Percentiles rank a stretch among this genome's conserved stretches.
Conservation (phyloP, 2,329 filamentous ascomycete genomes). For the Cercospora sp. region DNA sequence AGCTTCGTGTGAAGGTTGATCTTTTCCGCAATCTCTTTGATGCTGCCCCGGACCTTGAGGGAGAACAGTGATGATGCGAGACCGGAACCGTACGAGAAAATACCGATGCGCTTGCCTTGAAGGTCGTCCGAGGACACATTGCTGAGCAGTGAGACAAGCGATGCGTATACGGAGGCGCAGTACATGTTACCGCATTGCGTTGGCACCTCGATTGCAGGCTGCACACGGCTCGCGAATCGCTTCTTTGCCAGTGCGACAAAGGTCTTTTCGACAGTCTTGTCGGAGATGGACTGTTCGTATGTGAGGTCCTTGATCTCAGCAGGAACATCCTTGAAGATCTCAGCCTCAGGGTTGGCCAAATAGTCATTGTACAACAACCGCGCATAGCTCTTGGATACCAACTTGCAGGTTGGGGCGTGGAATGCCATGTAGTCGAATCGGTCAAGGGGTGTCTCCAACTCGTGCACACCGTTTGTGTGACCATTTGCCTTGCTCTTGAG, state of each 20-base stretch:
- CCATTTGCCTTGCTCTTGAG: constrained; percentile 47
- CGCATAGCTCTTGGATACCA: constrained; percentile 56
- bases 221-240: constrained; percentile 51
- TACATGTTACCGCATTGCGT: constrained; percentile 60
- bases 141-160: constrained; percentile 50
- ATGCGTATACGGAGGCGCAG: constrained; percentile 54
- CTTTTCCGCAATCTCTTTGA: constrained; percentile 49
- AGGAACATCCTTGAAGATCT: constrained; percentile 53
- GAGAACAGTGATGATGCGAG: constrained; percentile 55
- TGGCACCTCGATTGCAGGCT: constrained; percentile 52
- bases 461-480: constrained; percentile 43
- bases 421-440: constrained; percentile 58
- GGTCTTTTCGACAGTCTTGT: constrained; percentile 56
- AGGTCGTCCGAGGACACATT: constrained; percentile 49
- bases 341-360: constrained; percentile 48
- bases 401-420: constrained; percentile 57
- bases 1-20: constrained; percentile 50
- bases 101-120: constrained; percentile 53
- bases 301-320: constrained; percentile 50
- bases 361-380: constrained; percentile 56
- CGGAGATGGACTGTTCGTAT: constrained; percentile 50
- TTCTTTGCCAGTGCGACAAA: constrained; percentile 56
- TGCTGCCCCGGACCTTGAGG: constrained; percentile 50
- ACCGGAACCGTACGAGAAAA: constrained; percentile 56
- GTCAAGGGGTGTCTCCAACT: constrained; percentile 50